Conservation (phyloP, 495 filamentous ascomycete genomes). For the Aspergillus ellipticus region DNA sequence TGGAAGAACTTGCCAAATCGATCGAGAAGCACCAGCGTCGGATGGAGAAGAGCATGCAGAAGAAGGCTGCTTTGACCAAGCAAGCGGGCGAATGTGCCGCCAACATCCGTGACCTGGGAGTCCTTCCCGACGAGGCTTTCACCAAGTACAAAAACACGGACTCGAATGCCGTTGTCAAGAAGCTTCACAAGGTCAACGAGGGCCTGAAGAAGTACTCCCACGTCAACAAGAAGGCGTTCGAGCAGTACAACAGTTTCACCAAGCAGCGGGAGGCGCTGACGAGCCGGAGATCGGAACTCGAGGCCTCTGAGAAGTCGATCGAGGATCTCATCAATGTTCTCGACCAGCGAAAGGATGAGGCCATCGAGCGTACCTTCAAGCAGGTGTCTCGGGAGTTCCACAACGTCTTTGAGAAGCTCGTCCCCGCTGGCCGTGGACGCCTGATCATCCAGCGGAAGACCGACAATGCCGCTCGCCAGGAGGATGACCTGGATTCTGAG, state of each 20-base stretch:
- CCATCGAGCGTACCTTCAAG: constrained; percentile 95
- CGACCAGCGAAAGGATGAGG: constrained; percentile 89
- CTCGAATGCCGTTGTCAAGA: constrained; percentile 74
- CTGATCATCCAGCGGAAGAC: constrained; percentile 90
- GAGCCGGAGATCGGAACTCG: constrained; percentile 78
- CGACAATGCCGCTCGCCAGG: constrained; percentile 59
- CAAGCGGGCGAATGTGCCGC: constrained; percentile 74
- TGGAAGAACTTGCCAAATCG: constrained; percentile 71
- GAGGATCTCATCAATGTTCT: constrained; percentile 87
- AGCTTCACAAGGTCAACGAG: constrained; percentile 89
- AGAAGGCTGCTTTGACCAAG: constrained; percentile 71
- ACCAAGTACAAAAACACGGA: constrained; percentile 81
- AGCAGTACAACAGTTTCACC: constrained; percentile 97
- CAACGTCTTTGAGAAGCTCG: constrained; percentile 88
- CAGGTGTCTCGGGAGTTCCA: constrained; percentile 92
- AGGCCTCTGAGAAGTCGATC: constrained; percentile 77
- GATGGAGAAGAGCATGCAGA: constrained; percentile 88
- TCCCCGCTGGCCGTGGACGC: constrained; percentile 86
- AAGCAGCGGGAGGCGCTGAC: constrained; percentile 80
- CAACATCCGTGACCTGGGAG: constrained; percentile 89
- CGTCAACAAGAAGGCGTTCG: constrained; percentile 99
- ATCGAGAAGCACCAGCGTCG: constrained; percentile 87
- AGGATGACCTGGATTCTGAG: constrained; percentile 66
- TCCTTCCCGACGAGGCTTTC: constrained; percentile 91
- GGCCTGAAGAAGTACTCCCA: constrained; percentile 92